Evolutionary conservation across 2,329 filamentous ascomycete species (phyloP), one percentile per base, ranked within the genome.

Genomic region (Botryosphaeria dothidea): DNA sequence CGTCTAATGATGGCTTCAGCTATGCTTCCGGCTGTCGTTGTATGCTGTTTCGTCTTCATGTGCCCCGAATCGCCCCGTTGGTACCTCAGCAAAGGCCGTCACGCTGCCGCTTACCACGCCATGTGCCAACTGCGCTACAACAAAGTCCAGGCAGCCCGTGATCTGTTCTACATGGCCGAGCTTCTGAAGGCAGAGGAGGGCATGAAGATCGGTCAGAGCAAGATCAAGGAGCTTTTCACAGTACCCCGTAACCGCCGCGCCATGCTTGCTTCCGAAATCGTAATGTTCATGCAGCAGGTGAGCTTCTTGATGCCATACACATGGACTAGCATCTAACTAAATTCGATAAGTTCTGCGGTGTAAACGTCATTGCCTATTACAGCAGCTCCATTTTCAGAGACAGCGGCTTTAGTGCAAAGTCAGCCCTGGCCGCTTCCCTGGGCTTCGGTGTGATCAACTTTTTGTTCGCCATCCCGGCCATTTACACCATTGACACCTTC

Each of bases 121-220:
- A 17, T 90, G 86, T 70, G 82, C 82, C 2, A 84, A 84, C 29
- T 89, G 75, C 80, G 84, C 0, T 78, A 77, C 25, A 79, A 80
- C 7, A 78, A 82, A 6, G 75, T 86, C n/a, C 82, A 85, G 66
- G 84, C 83, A 1, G 83, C 83, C 0, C 72, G 84, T 31, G 84
- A 86, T 67, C 76, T 82, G 57, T 86, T 84, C 74, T 86, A 86
- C 71, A 73, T 72, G 72, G 64, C 67, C 1, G 68, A 73, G 64
- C 66, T 74, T 67, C 71, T 69, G 67, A 73, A 69, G 68, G 77
- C 69, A 64, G 77, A 72, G 70, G 74, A 71, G 36, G 72, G 65
- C 66, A 77, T 72, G 75, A 77, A 69, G 57, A 68, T 70, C 54
- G 71, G 71, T 38, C 74, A 68, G 69, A 73, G 67, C 60, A 74